phyloP scores from a whole-genome alignment of 2,329 filamentous ascomycete genomes.

The Metarhizium album region DNA sequence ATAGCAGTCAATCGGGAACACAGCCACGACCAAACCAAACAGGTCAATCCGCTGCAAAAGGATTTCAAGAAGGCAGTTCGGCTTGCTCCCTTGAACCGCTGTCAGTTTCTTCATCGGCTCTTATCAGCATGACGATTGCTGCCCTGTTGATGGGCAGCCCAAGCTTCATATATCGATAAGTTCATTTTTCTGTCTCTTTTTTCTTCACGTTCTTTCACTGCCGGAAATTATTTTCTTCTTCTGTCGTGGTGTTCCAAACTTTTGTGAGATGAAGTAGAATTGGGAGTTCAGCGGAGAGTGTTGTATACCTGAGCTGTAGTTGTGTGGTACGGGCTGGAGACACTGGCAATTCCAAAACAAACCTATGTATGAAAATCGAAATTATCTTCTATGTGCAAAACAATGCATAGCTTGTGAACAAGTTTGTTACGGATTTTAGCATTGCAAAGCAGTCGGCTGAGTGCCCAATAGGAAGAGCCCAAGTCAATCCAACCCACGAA shows the following conservation, averaged over 20 bases:
- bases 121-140: constrained; percentile 11
- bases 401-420: too few relatives aligned
- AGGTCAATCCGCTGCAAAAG: constrained; percentile 19
- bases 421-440: too few relatives aligned
- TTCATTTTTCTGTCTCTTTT: not conserved
- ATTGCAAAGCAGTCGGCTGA: too few relatives aligned
- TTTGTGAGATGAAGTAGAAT: not conserved
- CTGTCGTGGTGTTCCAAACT: too few relatives aligned
- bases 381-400: not conserved
- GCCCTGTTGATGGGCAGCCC: not conserved
- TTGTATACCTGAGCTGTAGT: not conserved
- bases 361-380: too few relatives aligned
- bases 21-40: constrained; percentile 10
- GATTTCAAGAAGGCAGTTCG: constrained; percentile 16
- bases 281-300: not conserved
- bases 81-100: constrained; percentile 1
- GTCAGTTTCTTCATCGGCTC: constrained; percentile 9
- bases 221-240: too few relatives aligned
- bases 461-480: not conserved
- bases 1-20: constrained; percentile 6
- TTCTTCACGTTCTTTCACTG: not conserved
- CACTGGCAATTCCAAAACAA: not conserved
- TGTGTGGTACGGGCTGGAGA: not conserved
- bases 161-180: not conserved
- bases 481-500: not conserved